These are phyloP conservation scores for Globisporangium lucens DNA, from an alignment of 352 stramenopile species.

Conservation along the genomic window DNA sequence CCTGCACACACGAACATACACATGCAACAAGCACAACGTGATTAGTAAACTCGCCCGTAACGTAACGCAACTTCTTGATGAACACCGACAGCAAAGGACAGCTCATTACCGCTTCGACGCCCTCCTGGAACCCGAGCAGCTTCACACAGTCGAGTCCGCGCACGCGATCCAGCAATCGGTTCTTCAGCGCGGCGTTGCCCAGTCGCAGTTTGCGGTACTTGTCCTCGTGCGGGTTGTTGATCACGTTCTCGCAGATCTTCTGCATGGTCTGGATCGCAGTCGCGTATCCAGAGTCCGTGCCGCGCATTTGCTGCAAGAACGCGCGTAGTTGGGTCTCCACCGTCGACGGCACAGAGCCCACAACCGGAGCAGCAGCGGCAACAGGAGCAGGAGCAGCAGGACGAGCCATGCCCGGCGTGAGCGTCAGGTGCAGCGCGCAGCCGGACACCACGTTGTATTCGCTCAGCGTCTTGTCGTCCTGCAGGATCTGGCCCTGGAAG, in stretches of 20 bases:
- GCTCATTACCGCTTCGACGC: conserved; percentile 48
- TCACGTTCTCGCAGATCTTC: conserved; percentile 83
- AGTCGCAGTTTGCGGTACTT: conserved; percentile 78
- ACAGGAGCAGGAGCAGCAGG: conserved; percentile 13
- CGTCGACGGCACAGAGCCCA: neutral
- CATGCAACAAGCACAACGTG: neutral
- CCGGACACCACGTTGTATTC: conserved; percentile 63
- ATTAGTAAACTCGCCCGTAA: neutral
- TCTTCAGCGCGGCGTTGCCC: conserved; percentile 63
- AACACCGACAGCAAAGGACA: no score
- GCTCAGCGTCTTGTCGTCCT: conserved; percentile 60
- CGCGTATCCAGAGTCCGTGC: conserved; percentile 37
- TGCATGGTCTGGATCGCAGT: conserved; percentile 63
- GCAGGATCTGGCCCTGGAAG: conserved; percentile 84
- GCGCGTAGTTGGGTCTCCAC: conserved; percentile 32
- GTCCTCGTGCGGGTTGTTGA: conserved; percentile 63
- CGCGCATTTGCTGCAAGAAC: conserved; percentile 58
- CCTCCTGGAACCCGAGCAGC: conserved; percentile 67
- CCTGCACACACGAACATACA: conserved; percentile 21
- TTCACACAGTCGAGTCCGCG: conserved; percentile 56
- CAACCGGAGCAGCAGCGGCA: conserved; percentile 6
- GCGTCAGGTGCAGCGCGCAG: conserved; percentile 72
- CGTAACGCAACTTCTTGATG: no score
- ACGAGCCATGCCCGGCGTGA: conserved; percentile 31
- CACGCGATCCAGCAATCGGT: conserved; percentile 55